Percentiles rank a stretch among this genome's conserved stretches.
These are phyloP conservation scores for Cadophora sp. DNA, from an alignment of 2,329 filamentous ascomycete genomes.

Conservation along the genomic window DNA sequence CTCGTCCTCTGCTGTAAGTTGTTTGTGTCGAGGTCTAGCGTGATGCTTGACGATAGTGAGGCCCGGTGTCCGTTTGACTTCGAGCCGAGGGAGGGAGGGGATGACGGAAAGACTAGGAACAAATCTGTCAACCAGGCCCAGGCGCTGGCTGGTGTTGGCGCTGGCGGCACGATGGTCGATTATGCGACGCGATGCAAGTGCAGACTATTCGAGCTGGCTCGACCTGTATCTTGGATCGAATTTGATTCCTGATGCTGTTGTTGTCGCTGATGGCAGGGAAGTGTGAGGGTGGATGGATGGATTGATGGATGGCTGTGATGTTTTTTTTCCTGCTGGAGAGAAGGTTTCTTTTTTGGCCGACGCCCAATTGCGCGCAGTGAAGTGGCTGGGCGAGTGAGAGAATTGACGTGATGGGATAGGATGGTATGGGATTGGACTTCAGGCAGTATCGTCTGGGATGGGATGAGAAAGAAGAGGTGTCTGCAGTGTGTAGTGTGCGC, in stretches of 20 bases:
- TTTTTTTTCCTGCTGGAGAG: constrained; percentile 21
- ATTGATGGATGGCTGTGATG: background rate
- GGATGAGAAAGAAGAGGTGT: background rate
- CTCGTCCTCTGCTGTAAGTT: constrained; percentile 5
- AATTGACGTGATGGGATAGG: background rate
- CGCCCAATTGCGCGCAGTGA: constrained; percentile 23
- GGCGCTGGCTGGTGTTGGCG: no score
- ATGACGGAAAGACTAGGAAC: constrained; percentile 18
- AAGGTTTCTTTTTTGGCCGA: constrained; percentile 31
- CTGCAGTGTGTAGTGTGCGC: constrained; percentile 12
- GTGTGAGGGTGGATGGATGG: constrained; percentile 8
- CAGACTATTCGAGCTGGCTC: constrained; percentile 1
- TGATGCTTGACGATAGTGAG: constrained; percentile 16
- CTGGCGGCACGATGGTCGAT: background rate
- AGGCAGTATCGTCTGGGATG: constrained; percentile 20
- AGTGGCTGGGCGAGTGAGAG: constrained; percentile 15
- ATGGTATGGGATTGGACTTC: constrained; percentile 13
- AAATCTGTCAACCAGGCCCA: constrained; percentile 23
- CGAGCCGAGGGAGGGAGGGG: constrained; percentile 17
- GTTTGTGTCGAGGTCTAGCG: constrained; percentile 33
- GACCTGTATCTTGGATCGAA: background rate
- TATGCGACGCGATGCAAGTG: constrained; percentile 1
- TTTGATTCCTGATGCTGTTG: background rate
- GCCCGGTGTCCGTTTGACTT: constrained; percentile 24
- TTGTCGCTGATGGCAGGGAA: background rate